Conservation (phyloP, 306 rosid genomes). For the Corylus avellana region DNA sequence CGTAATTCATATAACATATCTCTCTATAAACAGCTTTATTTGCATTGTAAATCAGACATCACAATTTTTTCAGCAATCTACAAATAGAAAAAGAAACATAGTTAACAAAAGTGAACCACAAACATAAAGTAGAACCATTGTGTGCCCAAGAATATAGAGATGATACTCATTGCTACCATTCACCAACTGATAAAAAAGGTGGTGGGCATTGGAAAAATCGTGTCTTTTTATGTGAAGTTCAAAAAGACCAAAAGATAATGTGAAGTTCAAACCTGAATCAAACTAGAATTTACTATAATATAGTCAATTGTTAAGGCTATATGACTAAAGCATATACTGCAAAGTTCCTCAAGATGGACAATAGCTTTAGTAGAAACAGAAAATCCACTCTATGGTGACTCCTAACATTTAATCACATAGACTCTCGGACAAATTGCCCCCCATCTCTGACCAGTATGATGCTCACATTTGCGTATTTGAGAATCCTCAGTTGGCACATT, state of each 20-base stretch:
- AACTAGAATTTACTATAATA: too few species aligned
- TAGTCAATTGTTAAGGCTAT: too few species aligned
- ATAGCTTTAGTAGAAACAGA: neutral
- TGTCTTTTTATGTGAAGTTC: neutral
- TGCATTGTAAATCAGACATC: neutral
- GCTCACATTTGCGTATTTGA: too few species aligned
- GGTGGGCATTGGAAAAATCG: neutral
- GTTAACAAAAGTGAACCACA: neutral
- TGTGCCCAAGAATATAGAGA: neutral
- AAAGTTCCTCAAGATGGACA: too few species aligned
- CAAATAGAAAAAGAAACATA: neutral
- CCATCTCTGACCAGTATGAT: neutral
- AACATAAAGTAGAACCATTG: neutral
- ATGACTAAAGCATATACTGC: too few species aligned
- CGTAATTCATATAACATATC: neutral
- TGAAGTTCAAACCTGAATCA: too few species aligned
- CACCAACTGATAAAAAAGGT: neutral
- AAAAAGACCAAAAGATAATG: neutral
- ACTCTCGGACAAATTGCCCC: neutral
- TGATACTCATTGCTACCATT: neutral
- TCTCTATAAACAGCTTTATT: neutral
- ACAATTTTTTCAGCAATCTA: neutral
- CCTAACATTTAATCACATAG: neutral
- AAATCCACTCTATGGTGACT: neutral
- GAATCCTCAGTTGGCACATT: too few species aligned